phyloP scores from a whole-genome alignment of 2,329 filamentous ascomycete species.

The Verticillium zaregamsianum region DNA sequence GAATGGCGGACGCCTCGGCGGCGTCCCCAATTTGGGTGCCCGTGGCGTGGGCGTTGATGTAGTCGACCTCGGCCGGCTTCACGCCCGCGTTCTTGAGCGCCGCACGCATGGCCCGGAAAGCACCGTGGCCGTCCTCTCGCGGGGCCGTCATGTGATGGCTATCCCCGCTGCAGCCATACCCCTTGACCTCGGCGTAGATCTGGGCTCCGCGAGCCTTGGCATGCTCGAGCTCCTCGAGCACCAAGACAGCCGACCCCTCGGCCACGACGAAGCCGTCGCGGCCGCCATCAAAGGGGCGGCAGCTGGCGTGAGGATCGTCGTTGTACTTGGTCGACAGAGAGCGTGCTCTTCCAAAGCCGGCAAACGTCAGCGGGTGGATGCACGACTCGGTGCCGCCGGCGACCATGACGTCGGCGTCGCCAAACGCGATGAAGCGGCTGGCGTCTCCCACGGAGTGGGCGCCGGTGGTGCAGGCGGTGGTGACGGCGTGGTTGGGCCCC shows the following conservation, averaged over 20 bases:
- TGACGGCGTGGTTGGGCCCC: slow-evolving; percentile 88
- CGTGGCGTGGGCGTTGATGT: slow-evolving; percentile 95
- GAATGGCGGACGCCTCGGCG: slow-evolving; percentile 83
- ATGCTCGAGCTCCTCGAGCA: slow-evolving; percentile 89
- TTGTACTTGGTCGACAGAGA: slow-evolving; percentile 84
- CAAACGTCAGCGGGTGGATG: slow-evolving; percentile 88
- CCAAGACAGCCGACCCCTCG: slow-evolving; percentile 82
- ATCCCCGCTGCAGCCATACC: slow-evolving; percentile 88
- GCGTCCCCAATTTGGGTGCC: slow-evolving; percentile 80
- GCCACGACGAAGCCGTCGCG: slow-evolving; percentile 87
- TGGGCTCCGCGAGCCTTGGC: slow-evolving; percentile 71
- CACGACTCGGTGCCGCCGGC: slow-evolving; percentile 95
- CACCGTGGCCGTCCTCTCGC: slow-evolving; percentile 74
- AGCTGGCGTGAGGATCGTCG: slow-evolving; percentile 63
- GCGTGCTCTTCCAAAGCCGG: slow-evolving; percentile 83
- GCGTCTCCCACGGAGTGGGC: slow-evolving; percentile 94
- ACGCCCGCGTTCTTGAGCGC: slow-evolving; percentile 71
- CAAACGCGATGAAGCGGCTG: slow-evolving; percentile 83
- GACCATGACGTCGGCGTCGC: slow-evolving; percentile 92
- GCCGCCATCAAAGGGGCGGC: slow-evolving; percentile 79
- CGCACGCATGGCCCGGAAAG: slow-evolving; percentile 77
- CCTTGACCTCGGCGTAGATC: slow-evolving; percentile 85
- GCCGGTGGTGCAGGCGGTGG: slow-evolving; percentile 94
- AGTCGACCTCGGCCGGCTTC: slow-evolving; percentile 69
- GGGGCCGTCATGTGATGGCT: slow-evolving; percentile 94